A percentile compares a stretch with the other conserved stretches of the same genome.
Conservation (phyloP, 208 protist genomes). For the Jaenimonas drosophilae region DNA sequence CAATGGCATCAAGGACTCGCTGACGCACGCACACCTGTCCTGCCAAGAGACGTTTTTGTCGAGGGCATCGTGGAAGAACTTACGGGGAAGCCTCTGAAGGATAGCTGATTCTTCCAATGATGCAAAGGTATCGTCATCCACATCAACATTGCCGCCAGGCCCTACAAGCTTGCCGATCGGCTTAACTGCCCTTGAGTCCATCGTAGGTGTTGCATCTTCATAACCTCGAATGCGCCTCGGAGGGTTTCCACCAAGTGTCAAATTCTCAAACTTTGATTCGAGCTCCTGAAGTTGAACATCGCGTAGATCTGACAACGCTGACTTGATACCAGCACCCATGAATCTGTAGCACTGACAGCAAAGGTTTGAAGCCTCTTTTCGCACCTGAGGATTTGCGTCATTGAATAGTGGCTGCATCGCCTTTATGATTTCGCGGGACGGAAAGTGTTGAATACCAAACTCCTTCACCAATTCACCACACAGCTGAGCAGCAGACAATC, state of each 20-base stretch:
- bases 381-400: conserved; percentile 64
- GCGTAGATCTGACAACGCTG: conserved; percentile 62
- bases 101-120: conserved; percentile 51
- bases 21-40: conserved; percentile 57
- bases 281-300: conserved; percentile 81
- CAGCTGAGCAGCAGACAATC: conserved; percentile 34
- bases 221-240: conserved; percentile 14
- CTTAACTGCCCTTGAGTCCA: conserved; percentile 1
- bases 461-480: conserved; percentile 46
- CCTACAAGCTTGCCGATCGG: conserved; percentile 13
- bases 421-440: conserved; percentile 53
- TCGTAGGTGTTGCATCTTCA: conserved; percentile 3
- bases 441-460: conserved; percentile 55
- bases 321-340: conserved; percentile 60
- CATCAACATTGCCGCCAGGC: conserved; percentile 6
- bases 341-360: conserved; percentile 84
- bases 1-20: conserved; percentile 47
- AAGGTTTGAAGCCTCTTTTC: conserved; percentile 50
- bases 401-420: conserved; percentile 77
- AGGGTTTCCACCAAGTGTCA: conserved; percentile 18
- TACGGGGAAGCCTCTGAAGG: conserved; percentile 47
- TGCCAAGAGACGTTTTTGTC: conserved; percentile 77
- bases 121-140: conserved; percentile 44
- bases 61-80: conserved; percentile 57
- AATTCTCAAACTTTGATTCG: conserved; percentile 55